Evolutionary conservation across 768 basidiomycete genomes (phyloP), one percentile per base, ranked within the genome.

Genomic region (Boletus sensibilis): DNA sequence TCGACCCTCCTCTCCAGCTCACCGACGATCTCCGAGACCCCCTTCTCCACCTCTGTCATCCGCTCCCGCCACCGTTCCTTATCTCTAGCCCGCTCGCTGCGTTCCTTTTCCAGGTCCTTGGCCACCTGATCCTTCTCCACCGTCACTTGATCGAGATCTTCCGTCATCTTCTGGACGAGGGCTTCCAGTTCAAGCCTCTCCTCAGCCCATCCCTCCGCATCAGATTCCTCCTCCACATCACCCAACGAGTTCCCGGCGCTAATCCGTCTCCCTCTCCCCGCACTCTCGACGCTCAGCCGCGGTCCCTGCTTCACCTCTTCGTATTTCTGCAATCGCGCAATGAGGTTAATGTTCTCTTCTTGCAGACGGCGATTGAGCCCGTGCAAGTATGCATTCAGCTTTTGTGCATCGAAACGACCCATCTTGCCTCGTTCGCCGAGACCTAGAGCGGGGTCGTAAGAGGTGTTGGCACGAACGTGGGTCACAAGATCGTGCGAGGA

Each of bases 401-500:
- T 96, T 18, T 81, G 80, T 3, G 89, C 89, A 68, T 95, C 92
- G 72, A 94, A 94, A 29, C 87, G 77, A 16, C 87, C 86, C 31
- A 91, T 82, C 18, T 85, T 88, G 25, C 81, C 83, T 25, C 81
- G 81, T 7, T 81, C 79, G 10, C 84, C 87, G 45, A 88, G 83
- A 14, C 89, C 90, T 67, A 91, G 84, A 2, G 85, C 82, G 25
- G 90, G 90, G 64, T 94, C 94, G 58, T 94, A 92, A 9, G 92
- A 94, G 13, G 91, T 90, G 65, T 96, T 95, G 53, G 84, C 88
- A 10, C 90, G 83, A 47, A 76, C 72, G 66, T 91, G 86, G 6
- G 86, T 84, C 2, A 91, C 92, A 40, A 96, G 76, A 68, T 96
- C 93, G 60, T 95, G 90, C 23, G 94, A 94, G 1, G 92, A 93